These are phyloP conservation scores for Lachancea cidri DNA, from an alignment of 805 yeast genomes.

Conservation along the genomic window DNA sequence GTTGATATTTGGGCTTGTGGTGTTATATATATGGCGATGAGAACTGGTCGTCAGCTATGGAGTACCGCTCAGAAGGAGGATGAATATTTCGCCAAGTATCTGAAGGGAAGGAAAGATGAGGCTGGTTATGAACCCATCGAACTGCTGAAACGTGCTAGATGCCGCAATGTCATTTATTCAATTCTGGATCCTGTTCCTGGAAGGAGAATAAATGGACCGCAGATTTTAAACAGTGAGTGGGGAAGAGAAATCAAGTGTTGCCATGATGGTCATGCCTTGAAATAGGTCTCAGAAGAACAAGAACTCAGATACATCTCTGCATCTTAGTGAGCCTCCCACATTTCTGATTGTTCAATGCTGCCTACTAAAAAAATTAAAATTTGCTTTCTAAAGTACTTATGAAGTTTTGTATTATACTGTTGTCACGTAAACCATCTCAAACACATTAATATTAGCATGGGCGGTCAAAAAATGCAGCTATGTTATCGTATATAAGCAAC, in stretches of 20 bases:
- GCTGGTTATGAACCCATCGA: conserved; percentile 93
- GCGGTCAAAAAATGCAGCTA: too few species aligned
- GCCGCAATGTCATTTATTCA: conserved; percentile 89
- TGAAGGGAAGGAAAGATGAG: conserved; percentile 72
- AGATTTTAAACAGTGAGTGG: conserved; percentile 91
- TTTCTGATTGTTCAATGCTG: too few species aligned
- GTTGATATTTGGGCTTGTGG: conserved; percentile 94
- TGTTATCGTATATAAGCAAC: too few species aligned
- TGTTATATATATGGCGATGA: conserved; percentile 87
- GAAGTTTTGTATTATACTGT: background rate
- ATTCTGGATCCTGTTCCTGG: conserved; percentile 87
- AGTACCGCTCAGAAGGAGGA: conserved; percentile 75
- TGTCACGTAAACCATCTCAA: background rate
- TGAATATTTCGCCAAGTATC: conserved; percentile 70
- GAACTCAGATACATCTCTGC: background rate
- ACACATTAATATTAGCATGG: too few species aligned
- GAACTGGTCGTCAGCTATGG: conserved; percentile 95
- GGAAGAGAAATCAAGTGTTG: conserved; percentile 83
- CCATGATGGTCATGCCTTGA: conserved; percentile 46
- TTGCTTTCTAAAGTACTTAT: too few species aligned
- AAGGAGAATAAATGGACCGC: conserved; percentile 82
- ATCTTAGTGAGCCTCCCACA: conserved; percentile 2
- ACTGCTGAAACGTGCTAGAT: conserved; percentile 72
- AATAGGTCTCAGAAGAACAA: conserved; percentile 3
- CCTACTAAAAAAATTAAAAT: too few species aligned